Percentiles rank a stretch among this genome's conserved stretches.
Evolutionary conservation across 805 yeast species (phyloP).

Genomic region (Komagataella populi): DNA sequence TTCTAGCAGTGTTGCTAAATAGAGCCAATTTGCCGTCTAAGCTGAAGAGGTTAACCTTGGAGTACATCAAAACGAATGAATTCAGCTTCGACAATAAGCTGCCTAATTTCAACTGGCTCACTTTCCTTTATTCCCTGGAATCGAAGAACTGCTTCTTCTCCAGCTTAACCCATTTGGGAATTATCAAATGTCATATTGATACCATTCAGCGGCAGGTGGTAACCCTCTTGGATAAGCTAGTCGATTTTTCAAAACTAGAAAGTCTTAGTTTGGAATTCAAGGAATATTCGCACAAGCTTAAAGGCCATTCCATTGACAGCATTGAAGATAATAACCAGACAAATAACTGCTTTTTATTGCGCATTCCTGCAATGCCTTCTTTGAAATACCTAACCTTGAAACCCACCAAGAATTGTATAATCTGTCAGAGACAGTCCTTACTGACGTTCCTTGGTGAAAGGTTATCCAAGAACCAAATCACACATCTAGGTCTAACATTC

Average conservation of each 20-base stretch:
- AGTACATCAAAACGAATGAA: background rate
- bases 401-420: slow-evolving; percentile 13
- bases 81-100: background rate
- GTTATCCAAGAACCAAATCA: background rate
- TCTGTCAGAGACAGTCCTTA: slow-evolving; percentile 12
- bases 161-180: slow-evolving; percentile 7
- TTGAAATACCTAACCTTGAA: slow-evolving; percentile 9
- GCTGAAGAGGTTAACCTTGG: background rate
- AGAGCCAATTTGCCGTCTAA: background rate
- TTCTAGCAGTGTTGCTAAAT: background rate
- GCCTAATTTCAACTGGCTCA: background rate
- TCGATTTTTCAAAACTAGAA: slow-evolving; percentile 5
- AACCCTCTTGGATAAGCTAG: background rate
- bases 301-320: slow-evolving; percentile 5
- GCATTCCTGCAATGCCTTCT: slow-evolving; percentile 9
- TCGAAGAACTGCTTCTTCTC: slow-evolving; percentile 1
- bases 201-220: slow-evolving; percentile 6
- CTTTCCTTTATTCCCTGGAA: background rate
- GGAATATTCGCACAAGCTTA: slow-evolving; percentile 13
- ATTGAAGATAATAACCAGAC: background rate
- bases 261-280: slow-evolving; percentile 8
- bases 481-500: background rate
- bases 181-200: slow-evolving; percentile 12
- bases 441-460: slow-evolving; percentile 4
- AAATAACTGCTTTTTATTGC: slow-evolving; percentile 4